A percentile compares a stretch with the other conserved stretches of the same genome.
phyloP scores from a whole-genome alignment of 805 yeast genomes.

The Wilhelminamyces savonicus region DNA sequence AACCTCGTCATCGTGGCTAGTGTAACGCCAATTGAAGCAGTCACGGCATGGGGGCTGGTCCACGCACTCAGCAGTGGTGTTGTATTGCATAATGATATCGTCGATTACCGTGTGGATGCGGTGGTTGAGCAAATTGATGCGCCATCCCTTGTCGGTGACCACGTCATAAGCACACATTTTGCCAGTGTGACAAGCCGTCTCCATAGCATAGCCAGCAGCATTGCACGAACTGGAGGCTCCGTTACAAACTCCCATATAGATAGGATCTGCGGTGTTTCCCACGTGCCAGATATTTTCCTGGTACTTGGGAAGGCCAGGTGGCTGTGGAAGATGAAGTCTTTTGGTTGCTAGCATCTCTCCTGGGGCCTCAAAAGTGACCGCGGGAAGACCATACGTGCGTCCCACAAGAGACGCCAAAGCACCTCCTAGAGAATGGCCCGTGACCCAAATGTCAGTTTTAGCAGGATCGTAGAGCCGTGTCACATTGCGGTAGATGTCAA shows the following conservation, averaged over 20 bases:
- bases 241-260: slow-evolving; percentile 92
- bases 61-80: slow-evolving; percentile 68
- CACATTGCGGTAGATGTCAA: slow-evolving; percentile 74
- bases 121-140: slow-evolving; percentile 80
- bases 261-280: slow-evolving; percentile 97
- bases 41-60: slow-evolving; percentile 82
- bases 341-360: slow-evolving; percentile 81
- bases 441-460: slow-evolving; percentile 71
- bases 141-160: slow-evolving; percentile 87
- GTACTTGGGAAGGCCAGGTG: slow-evolving; percentile 80
- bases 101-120: slow-evolving; percentile 88
- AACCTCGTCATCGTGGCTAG: slow-evolving; percentile 41
- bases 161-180: slow-evolving; percentile 82
- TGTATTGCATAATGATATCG: slow-evolving; percentile 64
- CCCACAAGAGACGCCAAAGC: slow-evolving; percentile 76
- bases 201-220: slow-evolving; percentile 95
- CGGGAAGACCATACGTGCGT: slow-evolving; percentile 85
- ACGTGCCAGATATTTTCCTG: slow-evolving; percentile 88
- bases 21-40: slow-evolving; percentile 83
- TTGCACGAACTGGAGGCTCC: slow-evolving; percentile 89
- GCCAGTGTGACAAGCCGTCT: slow-evolving; percentile 91
- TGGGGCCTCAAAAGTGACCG: slow-evolving; percentile 87
- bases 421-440: slow-evolving; percentile 96
- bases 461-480: slow-evolving; percentile 55
- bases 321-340: slow-evolving; percentile 83